phyloP scores from a whole-genome alignment of 2,329 filamentous ascomycete genomes.

The Alternaria arbusti region DNA sequence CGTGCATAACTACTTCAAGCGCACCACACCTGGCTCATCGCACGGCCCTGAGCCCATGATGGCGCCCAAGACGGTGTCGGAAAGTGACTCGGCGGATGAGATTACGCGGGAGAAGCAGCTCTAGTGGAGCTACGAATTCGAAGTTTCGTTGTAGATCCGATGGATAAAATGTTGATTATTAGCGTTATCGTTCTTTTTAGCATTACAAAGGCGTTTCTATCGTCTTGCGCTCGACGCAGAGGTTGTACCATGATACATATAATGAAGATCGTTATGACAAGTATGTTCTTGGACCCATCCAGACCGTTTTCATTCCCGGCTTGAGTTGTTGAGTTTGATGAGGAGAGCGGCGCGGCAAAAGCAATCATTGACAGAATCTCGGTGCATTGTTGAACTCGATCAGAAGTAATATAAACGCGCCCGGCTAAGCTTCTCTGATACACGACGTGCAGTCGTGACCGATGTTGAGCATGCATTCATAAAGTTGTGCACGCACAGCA shows the following conservation, averaged over 20 bases:
- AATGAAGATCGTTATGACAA: neutral
- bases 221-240: neutral
- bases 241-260: neutral
- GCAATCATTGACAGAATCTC: neutral
- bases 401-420: neutral
- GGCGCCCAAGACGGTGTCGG: conserved; percentile 23
- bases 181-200: neutral
- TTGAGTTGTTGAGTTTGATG: neutral
- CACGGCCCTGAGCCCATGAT: conserved; percentile 22
- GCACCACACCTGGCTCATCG: conserved; percentile 23
- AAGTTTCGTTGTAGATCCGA: neutral
- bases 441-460: neutral
- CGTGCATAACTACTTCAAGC: conserved; percentile 45
- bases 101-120: conserved; percentile 13
- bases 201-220: conserved; percentile 1
- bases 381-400: neutral
- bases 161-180: neutral
- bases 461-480: neutral
- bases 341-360: neutral
- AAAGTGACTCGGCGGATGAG: conserved; percentile 17
- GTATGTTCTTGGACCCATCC: neutral
- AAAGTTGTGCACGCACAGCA: neutral
- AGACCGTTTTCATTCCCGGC: neutral
- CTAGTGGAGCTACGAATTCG: neutral
- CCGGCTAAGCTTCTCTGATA: neutral